Conservation (phyloP, 2,329 filamentous ascomycete genomes). For the Chrysoporthe puriensis region DNA sequence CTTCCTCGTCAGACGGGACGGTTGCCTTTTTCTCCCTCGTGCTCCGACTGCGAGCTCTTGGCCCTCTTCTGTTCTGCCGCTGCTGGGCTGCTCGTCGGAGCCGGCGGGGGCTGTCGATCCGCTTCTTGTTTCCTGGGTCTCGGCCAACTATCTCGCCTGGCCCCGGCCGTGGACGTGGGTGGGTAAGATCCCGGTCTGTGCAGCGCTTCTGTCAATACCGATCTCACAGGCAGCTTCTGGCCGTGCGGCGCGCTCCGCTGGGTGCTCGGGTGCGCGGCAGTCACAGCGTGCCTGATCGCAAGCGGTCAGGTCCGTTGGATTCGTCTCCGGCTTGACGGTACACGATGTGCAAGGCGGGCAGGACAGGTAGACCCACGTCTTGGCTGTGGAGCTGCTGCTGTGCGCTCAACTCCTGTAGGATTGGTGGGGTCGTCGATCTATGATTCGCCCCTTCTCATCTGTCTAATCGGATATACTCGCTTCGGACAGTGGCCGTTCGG, state of each 20-base stretch:
- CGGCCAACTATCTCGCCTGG: too few species aligned
- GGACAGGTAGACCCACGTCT: neutral
- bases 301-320: neutral
- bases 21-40: neutral
- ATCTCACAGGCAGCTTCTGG: too few species aligned
- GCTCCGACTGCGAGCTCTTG: too few species aligned
- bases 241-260: neutral
- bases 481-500: neutral
- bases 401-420: neutral
- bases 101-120: too few species aligned
- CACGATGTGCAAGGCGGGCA: conserved; percentile 12
- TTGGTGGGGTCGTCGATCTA: conserved; percentile 19
- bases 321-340: conserved; percentile 13
- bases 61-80: too few species aligned
- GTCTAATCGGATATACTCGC: conserved; percentile 20
- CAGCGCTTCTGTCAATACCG: neutral
- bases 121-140: too few species aligned
- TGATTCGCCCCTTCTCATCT: conserved; percentile 16
- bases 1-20: neutral
- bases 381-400: conserved; percentile 5
- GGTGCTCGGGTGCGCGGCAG: neutral
- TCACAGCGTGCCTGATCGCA: conserved; percentile 8
- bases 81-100: too few species aligned
- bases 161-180: too few species aligned
- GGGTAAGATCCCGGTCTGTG: neutral